These are phyloP conservation scores for Amanita molliuscula DNA, from an alignment of 768 basidiomycete genomes.

Conservation along the genomic window DNA sequence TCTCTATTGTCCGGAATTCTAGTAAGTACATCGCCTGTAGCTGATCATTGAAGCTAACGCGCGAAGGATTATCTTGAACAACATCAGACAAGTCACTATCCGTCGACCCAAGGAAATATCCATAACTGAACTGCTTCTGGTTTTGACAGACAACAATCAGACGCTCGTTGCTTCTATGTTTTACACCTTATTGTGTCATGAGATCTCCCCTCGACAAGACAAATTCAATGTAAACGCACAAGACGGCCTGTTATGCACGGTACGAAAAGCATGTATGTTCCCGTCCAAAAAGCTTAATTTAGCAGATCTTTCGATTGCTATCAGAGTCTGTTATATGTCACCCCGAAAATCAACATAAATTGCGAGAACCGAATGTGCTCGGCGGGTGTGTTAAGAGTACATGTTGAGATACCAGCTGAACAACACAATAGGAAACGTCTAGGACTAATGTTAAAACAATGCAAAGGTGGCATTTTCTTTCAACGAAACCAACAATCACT, in stretches of 20 bases:
- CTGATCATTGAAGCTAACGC: constrained; percentile 16
- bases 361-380: constrained; percentile 32
- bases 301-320: constrained; percentile 43
- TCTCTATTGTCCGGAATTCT: constrained; percentile 44
- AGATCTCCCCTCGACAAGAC: constrained; percentile 15
- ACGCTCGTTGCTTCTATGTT: constrained; percentile 12
- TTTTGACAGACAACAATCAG: constrained; percentile 24
- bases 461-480: constrained; percentile 26
- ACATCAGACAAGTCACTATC: constrained; percentile 15
- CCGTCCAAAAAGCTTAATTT: constrained; percentile 11
- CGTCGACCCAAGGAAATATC: constrained; percentile 5
- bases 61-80: constrained; percentile 22
- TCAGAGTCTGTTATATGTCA: constrained; percentile 35
- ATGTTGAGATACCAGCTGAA: background rate
- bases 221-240: constrained; percentile 3
- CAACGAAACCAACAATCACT: background rate
- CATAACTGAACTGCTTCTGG: constrained; percentile 17
- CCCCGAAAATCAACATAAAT: constrained; percentile 28
- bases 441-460: constrained; percentile 36
- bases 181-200: constrained; percentile 12
- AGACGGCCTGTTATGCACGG: constrained; percentile 6
- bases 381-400: constrained; percentile 32
- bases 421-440: constrained; percentile 26
- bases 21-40: constrained; percentile 18
- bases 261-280: constrained; percentile 1